Conservation (phyloP, 176 grass and related monocot species). For the Triticum timopheevii region DNA sequence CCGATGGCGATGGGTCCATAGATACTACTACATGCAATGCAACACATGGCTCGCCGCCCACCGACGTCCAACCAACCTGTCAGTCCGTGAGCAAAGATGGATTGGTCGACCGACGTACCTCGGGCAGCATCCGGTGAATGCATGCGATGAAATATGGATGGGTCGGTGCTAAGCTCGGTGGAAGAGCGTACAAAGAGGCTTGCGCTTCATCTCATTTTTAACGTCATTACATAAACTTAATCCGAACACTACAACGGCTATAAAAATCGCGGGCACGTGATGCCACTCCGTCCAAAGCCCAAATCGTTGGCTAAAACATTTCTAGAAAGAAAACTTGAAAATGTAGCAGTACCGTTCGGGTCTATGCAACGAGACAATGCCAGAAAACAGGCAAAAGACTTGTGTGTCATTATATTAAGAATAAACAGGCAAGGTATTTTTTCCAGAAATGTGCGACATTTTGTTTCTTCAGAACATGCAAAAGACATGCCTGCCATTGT, state of each 20-base stretch:
- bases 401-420: no score
- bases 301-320: neutral
- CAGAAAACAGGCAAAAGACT: no score
- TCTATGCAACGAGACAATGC: neutral
- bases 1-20: neutral
- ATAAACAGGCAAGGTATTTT: no score
- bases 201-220: no score
- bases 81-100: neutral
- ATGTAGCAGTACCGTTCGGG: neutral
- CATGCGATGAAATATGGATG: neutral
- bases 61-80: neutral
- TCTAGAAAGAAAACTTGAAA: neutral
- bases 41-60: neutral
- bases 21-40: neutral
- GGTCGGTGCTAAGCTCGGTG: neutral
- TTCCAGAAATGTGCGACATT: no score
- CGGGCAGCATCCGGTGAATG: no score
- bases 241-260: neutral
- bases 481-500: no score
- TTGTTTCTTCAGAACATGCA: no score
- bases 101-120: no score
- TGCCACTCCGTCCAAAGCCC: neutral
- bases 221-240: no score
- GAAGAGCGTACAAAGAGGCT: no score
- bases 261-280: neutral